Percentiles rank a stretch among this genome's conserved stretches.
Conservation (phyloP, 495 filamentous ascomycete genomes). For the Penicillium coffeae region DNA sequence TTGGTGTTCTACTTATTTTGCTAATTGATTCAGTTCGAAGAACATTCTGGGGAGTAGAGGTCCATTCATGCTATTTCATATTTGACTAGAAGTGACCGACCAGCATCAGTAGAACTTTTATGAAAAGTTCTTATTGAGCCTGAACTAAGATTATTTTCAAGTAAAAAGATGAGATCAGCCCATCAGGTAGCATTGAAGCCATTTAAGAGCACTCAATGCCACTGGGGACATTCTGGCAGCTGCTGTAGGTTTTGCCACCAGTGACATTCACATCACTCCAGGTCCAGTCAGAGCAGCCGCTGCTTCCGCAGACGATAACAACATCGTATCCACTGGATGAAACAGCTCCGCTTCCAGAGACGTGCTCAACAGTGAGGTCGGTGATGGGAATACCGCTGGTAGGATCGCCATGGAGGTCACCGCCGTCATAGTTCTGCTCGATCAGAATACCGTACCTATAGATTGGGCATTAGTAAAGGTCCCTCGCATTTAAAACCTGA, state of each 20-base stretch:
- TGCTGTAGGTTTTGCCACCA: constrained; percentile 6
- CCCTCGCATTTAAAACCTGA: neutral
- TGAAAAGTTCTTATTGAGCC: too few species aligned
- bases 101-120: too few species aligned
- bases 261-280: constrained; percentile 8
- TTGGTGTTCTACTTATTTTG: too few species aligned
- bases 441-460: constrained; percentile 58
- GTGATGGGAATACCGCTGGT: constrained; percentile 52
- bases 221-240: constrained; percentile 13
- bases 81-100: too few species aligned
- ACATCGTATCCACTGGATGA: constrained; percentile 1
- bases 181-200: too few species aligned
- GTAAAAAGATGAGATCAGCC: too few species aligned
- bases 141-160: too few species aligned
- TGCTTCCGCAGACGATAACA: constrained; percentile 10
- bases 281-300: constrained; percentile 13
- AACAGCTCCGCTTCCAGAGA: constrained; percentile 6
- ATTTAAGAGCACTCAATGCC: neutral
- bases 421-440: constrained; percentile 61
- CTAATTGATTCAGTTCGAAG: neutral
- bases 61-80: too few species aligned
- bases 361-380: constrained; percentile 4
- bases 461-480: too few species aligned
- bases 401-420: constrained; percentile 47
- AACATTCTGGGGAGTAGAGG: too few species aligned